Conservation (phyloP, 352 stramenopile species). For the Labyrinthula sp. region DNA sequence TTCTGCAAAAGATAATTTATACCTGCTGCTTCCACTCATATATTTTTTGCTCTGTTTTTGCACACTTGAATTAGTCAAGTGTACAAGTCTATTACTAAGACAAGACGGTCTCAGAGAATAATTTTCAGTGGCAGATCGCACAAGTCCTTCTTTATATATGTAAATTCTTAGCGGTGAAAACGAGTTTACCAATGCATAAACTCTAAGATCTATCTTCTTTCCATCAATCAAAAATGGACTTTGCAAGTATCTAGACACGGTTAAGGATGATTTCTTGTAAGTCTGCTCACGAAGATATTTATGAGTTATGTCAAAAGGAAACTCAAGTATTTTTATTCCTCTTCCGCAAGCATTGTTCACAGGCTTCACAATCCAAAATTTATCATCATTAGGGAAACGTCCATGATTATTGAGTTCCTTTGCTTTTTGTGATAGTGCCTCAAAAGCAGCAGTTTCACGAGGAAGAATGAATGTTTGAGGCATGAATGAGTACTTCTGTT, state of each 20-base stretch:
- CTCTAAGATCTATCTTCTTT: conserved; percentile 77
- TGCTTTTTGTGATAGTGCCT: conserved; percentile 8
- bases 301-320: too few species aligned
- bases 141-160: conserved; percentile 64
- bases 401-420: neutral
- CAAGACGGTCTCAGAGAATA: conserved; percentile 44
- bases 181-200: conserved; percentile 73
- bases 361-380: conserved; percentile 27
- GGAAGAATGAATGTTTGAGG: conserved; percentile 21
- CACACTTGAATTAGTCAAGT: conserved; percentile 72
- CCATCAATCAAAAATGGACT: conserved; percentile 70
- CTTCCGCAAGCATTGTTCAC: conserved; percentile 17
- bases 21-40: conserved; percentile 40
- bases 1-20: conserved; percentile 44
- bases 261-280: too few species aligned
- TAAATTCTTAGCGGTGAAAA: conserved; percentile 70
- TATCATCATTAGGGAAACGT: neutral
- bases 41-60: conserved; percentile 60
- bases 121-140: conserved; percentile 63
- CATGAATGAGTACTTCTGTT: conserved; percentile 16
- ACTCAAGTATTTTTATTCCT: too few species aligned
- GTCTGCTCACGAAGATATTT: too few species aligned
- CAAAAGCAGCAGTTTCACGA: neutral
- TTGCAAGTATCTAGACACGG: conserved; percentile 70
- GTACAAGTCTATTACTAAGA: conserved; percentile 47